These are phyloP conservation scores for Rhizopogon rudus DNA, from an alignment of 768 basidiomycete genomes.

Conservation along the genomic window DNA sequence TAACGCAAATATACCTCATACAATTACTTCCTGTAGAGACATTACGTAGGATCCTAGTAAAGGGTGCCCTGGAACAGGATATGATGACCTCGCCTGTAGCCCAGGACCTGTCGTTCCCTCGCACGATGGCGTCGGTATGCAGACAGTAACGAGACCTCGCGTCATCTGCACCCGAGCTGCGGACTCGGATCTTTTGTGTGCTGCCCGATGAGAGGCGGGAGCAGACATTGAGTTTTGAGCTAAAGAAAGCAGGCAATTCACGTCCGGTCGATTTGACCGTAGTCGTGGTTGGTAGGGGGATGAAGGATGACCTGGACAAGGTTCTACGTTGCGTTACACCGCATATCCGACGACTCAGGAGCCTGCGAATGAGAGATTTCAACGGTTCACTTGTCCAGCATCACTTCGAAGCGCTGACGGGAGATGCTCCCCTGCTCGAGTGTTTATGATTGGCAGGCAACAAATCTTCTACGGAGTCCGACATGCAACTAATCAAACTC, in stretches of 20 bases:
- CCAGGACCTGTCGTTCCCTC: not conserved
- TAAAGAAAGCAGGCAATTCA: not conserved
- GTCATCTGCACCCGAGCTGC: not conserved
- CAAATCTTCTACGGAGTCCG: rapidly evolving
- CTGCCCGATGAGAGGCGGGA: not conserved
- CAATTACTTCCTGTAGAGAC: not conserved
- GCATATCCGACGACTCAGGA: not conserved
- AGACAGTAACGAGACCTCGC: not conserved
- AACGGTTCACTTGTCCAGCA: not conserved
- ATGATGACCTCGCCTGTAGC: not conserved
- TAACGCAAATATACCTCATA: not conserved
- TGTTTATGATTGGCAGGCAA: not conserved
- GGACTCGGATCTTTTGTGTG: not conserved
- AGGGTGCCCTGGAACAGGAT: not conserved
- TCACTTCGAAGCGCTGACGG: not conserved
- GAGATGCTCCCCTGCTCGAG: not conserved
- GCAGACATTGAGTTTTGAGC: too few relatives aligned
- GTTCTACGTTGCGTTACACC: too few relatives aligned
- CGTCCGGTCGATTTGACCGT: not conserved
- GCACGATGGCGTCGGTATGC: not conserved
- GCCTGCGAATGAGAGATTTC: not conserved
- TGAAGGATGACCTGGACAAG: not conserved
- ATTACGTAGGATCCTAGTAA: not conserved
- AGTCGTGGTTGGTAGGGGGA: too few relatives aligned
- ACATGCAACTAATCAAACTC: not conserved